Evolutionary conservation across 2,329 filamentous ascomycete genomes (phyloP), one percentile per base, ranked within the genome.

Genomic region (Microdochium trichocladiopsis): DNA sequence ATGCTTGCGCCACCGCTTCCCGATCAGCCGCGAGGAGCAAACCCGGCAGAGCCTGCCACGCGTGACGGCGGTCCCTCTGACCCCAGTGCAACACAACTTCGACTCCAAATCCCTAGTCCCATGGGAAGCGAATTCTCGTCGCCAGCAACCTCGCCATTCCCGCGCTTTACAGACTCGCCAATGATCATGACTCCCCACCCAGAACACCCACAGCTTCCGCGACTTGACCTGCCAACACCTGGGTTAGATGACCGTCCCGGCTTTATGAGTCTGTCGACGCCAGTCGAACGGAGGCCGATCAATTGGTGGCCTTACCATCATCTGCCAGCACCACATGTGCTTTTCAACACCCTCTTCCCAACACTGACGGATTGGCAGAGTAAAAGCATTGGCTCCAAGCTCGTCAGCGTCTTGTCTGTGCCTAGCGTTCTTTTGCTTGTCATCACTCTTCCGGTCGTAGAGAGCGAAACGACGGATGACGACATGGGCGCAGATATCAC

Each of bases 401-500:
- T 91, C 47, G 72, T 96, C 48, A 93, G 90, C 43, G 61, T 94
- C 11, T 78, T 95, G 36, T 92, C 92, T 8, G 86, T 90, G n/a
- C 89, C 92, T 1, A 95, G 88, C 60, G 90, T 99, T 36, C 89
- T 99, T 56, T 72, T 97, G 2, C 76, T 99, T 3, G 93, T 93
- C 1, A 83, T 94, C 48, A 99, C 94, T 0, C 69, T 99, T 4
- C 94, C 95, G 0, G 91, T 99, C 1, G 89, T 96, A 5, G 93
- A 97, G 61, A 80, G 81, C 1, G 79, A 81, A 43, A 77, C 81
- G 21, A 75, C 78, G 8, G 79, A 83, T 12, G 69, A 74, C 2
- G 69, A 69, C 4, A 66, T 66, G 1, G 73, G 77, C 4, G 66
- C 70, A 3, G 62, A 58, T 10, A 49, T 64, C 6, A 53, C 63